Percentiles rank a stretch among this genome's conserved stretches.
Conservation (phyloP, 305 asterid genomes). For the Lippia alba region DNA sequence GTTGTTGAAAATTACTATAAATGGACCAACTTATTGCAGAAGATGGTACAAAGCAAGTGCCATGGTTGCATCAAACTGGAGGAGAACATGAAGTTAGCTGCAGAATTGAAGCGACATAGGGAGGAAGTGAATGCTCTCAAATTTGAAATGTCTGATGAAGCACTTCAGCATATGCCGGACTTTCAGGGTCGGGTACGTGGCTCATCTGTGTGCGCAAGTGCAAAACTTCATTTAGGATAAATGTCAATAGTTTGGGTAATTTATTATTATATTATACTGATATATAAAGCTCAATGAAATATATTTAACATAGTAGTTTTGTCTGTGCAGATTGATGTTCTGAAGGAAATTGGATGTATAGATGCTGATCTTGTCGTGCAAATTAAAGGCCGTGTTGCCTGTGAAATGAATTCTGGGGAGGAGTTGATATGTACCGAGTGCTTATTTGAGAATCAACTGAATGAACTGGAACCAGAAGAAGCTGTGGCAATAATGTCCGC, state of each 20-base stretch:
- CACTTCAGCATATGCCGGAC: constrained; percentile 98
- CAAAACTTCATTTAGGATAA: constrained; percentile 8
- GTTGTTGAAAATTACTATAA: constrained; percentile 70
- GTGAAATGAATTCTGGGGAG: constrained; percentile 99
- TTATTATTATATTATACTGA: constrained; percentile 18
- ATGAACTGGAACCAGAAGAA: constrained; percentile 97
- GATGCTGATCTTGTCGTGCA: constrained; percentile 94
- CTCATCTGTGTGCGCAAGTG: constrained; percentile 30
- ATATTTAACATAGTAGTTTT: constrained; percentile 37
- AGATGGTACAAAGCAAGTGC: constrained; percentile 91
- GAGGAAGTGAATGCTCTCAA: constrained; percentile 79
- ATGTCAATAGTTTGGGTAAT: constrained; percentile 5
- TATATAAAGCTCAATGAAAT: constrained; percentile 16
- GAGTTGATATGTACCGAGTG: constrained; percentile 96
- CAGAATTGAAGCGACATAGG: constrained; percentile 61
- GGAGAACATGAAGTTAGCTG: constrained; percentile 81
- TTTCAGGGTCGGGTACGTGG: constrained; percentile 96
- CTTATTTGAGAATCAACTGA: constrained; percentile 95
- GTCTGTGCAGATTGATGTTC: constrained; percentile 84
- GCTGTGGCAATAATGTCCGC: constrained; percentile 99
- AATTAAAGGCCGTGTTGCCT: constrained; percentile 98
- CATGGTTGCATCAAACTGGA: constrained; percentile 88
- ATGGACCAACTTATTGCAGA: constrained; percentile 76
- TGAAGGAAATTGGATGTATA: constrained; percentile 90
- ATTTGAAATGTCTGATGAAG: constrained; percentile 97